A percentile compares a stretch with the other conserved stretches of the same genome.
These are phyloP conservation scores for Paramecium biaurelia DNA, from an alignment of 73 alveolate genomes.

Conservation along the genomic window DNA sequence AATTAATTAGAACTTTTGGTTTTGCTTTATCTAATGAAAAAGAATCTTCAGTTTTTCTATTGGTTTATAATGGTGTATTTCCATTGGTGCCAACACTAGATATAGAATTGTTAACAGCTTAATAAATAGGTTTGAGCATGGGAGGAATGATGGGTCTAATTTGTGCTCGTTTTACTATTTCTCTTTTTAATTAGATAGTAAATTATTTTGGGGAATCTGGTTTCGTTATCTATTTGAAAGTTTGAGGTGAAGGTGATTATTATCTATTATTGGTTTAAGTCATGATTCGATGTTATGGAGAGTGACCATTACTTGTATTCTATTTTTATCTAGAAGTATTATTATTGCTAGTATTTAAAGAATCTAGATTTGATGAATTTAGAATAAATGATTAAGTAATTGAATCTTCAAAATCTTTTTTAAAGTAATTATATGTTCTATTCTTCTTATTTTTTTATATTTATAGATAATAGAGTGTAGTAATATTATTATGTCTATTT, in stretches of 20 bases:
- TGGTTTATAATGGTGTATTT: background rate
- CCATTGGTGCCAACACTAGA: conserved; percentile 44
- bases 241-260: background rate
- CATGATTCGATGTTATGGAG: conserved; percentile 4
- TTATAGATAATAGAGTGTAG: conserved; percentile 19
- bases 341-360: background rate
- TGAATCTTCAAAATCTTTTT: background rate
- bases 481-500: background rate
- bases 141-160: background rate
- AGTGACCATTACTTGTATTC: background rate
- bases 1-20: background rate
- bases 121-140: background rate
- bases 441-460: background rate
- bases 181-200: background rate
- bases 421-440: background rate
- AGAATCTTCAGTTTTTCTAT: conserved; percentile 40
- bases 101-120: conserved; percentile 35
- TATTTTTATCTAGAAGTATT: background rate
- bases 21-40: background rate
- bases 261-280: background rate
- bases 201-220: conserved; percentile 6
- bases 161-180: background rate
- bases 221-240: background rate
- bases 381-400: background rate
- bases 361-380: background rate